Percentiles rank a stretch among this genome's conserved stretches.
phyloP scores from a whole-genome alignment of 2,329 filamentous ascomycete species.

The Trichoderma sp. region DNA sequence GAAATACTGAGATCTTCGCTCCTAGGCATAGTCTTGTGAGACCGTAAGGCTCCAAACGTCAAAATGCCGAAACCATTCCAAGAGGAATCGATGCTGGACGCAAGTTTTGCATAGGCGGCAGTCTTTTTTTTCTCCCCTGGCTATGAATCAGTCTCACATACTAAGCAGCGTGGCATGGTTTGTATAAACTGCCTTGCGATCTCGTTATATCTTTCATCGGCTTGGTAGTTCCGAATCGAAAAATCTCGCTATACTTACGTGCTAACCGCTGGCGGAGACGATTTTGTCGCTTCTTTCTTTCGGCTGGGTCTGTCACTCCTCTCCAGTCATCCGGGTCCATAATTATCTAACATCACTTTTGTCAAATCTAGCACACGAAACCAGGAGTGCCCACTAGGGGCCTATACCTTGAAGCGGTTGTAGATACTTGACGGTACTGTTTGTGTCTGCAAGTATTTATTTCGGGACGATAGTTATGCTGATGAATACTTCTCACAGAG shows the following conservation, averaged over 20 bases:
- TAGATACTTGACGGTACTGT: neutral
- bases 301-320: neutral
- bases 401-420: neutral
- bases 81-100: neutral
- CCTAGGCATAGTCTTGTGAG: neutral
- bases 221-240: neutral
- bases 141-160: neutral
- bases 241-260: neutral
- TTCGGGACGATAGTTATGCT: too few species aligned
- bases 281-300: conserved; percentile 7
- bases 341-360: neutral
- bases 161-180: neutral
- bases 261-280: neutral
- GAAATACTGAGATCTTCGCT: neutral
- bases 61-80: conserved; percentile 2
- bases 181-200: neutral
- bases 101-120: neutral
- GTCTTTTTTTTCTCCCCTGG: neutral
- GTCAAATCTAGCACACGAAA: neutral
- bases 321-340: neutral
- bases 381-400: neutral
- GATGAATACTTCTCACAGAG: neutral
- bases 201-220: neutral
- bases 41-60: neutral
- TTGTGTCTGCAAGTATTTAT: neutral